Evolutionary conservation across 345 rosid species (phyloP).

Genomic region (Cardamine resedifolia): DNA sequence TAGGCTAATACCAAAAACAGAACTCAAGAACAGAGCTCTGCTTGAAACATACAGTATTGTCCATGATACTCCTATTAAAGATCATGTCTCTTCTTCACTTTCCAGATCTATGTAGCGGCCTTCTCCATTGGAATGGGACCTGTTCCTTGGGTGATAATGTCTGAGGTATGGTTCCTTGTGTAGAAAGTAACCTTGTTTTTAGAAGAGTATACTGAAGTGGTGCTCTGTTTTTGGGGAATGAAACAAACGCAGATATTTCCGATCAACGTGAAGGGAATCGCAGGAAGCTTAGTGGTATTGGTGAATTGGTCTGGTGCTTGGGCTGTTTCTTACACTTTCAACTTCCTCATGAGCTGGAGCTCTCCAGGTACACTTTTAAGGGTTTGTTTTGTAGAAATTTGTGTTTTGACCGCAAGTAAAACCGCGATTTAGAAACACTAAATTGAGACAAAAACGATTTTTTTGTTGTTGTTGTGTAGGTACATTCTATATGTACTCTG

Average conservation of each 20-base stretch:
- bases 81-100: background rate
- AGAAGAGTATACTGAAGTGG: background rate
- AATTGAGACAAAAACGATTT: background rate
- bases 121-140: conserved; percentile 94
- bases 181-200: background rate
- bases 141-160: conserved; percentile 96
- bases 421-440: background rate
- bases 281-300: conserved; percentile 86
- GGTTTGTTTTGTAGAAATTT: background rate
- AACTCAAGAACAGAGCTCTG: background rate
- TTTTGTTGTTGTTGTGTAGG: conserved; percentile 43
- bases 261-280: conserved; percentile 77
- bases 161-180: conserved; percentile 59
- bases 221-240: background rate
- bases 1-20: conserved; percentile 5
- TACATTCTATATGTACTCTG: conserved; percentile 72
- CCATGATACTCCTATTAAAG: background rate
- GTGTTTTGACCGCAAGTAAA: background rate
- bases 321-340: conserved; percentile 85
- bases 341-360: conserved; percentile 83
- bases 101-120: conserved; percentile 60
- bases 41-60: background rate
- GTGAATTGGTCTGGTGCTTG: conserved; percentile 96
- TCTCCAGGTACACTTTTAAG: conserved; percentile 51
- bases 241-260: conserved; percentile 73